phyloP scores from a whole-genome alignment of 2,329 filamentous ascomycete genomes.

The Fusarium citri region DNA sequence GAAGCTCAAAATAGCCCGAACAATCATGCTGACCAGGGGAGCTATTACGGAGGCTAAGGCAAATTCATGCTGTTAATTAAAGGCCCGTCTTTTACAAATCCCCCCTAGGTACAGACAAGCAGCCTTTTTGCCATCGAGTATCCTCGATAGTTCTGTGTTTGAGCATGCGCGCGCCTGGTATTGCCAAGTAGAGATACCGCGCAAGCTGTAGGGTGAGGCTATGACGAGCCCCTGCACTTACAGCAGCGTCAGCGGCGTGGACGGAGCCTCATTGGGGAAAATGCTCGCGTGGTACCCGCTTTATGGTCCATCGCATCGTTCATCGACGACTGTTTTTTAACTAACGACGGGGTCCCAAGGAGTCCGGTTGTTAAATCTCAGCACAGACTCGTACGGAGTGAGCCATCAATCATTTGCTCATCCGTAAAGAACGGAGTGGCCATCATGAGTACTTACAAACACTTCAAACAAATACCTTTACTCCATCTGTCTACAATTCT shows the following conservation, averaged over 20 bases:
- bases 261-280: constrained; percentile 42
- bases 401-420: neutral
- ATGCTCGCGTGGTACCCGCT: constrained; percentile 43
- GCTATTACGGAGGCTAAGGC: neutral
- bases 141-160: constrained; percentile 20
- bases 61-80: neutral
- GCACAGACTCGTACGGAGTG: neutral
- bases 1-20: constrained; percentile 1
- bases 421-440: neutral
- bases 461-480: neutral
- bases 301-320: neutral
- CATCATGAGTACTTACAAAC: neutral
- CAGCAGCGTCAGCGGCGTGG: constrained; percentile 17
- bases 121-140: neutral
- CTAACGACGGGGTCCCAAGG: neutral
- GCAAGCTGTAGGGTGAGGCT: constrained; percentile 14
- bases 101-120: neutral
- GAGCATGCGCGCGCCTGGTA: constrained; percentile 36
- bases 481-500: neutral
- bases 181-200: constrained; percentile 14
- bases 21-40: neutral
- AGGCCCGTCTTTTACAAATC: neutral
- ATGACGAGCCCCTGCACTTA: constrained; percentile 21
- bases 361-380: neutral
- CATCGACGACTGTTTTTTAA: constrained; percentile 11